phyloP scores from a whole-genome alignment of 2,329 filamentous ascomycete genomes.

The Chaetoscypha palmicola region DNA sequence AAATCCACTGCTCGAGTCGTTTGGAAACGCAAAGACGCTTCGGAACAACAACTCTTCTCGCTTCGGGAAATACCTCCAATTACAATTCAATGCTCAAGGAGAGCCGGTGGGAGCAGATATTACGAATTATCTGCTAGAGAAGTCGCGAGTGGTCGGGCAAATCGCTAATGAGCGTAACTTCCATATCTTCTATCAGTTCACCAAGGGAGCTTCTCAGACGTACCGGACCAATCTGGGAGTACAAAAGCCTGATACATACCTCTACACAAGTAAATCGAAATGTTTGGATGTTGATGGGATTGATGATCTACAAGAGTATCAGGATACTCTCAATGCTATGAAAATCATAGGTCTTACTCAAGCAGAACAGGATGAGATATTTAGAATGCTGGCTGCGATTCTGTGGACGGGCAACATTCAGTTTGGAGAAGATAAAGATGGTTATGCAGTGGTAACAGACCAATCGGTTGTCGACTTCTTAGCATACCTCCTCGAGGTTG shows the following conservation, averaged over 20 bases:
- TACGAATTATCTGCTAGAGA: conserved; percentile 95
- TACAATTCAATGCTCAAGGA: conserved; percentile 87
- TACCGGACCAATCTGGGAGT: conserved; percentile 86
- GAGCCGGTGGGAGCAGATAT: conserved; percentile 96
- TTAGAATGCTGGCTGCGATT: conserved; percentile 86
- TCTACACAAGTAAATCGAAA: conserved; percentile 90
- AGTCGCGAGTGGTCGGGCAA: conserved; percentile 89
- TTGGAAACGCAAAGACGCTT: conserved; percentile 96
- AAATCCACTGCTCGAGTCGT: conserved; percentile 93
- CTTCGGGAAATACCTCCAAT: conserved; percentile 96
- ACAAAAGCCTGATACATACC: conserved; percentile 84
- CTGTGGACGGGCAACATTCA: conserved; percentile 93
- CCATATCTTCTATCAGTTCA: conserved; percentile 99
- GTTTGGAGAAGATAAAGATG: conserved; percentile 81
- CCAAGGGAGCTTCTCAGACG: conserved; percentile 82
- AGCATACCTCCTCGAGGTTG: conserved; percentile 86
- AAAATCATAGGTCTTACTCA: conserved; percentile 83
- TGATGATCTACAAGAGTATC: conserved; percentile 82
- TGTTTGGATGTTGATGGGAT: conserved; percentile 93
- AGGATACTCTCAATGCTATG: conserved; percentile 91
- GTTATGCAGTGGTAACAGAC: conserved; percentile 80
- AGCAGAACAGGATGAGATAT: conserved; percentile 89
- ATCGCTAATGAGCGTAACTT: conserved; percentile 96
- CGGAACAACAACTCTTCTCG: conserved; percentile 98
- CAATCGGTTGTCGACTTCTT: conserved; percentile 91